Evolutionary conservation across 345 rosid species (phyloP).

Genomic region (Euphorbia tirucalli): DNA sequence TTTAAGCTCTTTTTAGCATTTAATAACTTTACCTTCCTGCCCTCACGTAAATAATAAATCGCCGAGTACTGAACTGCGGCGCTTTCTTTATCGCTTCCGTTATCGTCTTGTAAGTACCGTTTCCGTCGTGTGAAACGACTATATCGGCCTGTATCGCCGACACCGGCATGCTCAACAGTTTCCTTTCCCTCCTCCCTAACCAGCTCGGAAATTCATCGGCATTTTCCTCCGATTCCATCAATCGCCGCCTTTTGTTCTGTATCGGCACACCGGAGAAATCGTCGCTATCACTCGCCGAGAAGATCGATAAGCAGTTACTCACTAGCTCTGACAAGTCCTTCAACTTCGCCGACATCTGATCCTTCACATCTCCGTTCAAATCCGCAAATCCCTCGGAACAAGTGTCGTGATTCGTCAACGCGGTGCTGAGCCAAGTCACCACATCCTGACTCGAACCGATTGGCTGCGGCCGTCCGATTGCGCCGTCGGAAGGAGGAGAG

Average conservation of each 20-base stretch:
- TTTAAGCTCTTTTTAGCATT: background rate
- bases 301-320: conserved; percentile 86
- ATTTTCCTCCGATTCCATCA: conserved; percentile 21
- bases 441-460: conserved; percentile 57
- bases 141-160: conserved; percentile 76
- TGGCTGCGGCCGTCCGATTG: background rate
- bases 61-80: conserved; percentile 65
- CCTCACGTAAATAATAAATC: conserved; percentile 75
- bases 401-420: conserved; percentile 92
- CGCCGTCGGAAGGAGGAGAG: conserved; percentile 19
- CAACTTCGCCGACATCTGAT: conserved; percentile 50
- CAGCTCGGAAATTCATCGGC: conserved; percentile 58
- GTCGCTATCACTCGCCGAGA: conserved; percentile 40
- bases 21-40: conserved; percentile 78
- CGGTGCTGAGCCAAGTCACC: conserved; percentile 89
- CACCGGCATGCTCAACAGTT: conserved; percentile 48
- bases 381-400: conserved; percentile 78
- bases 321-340: conserved; percentile 84
- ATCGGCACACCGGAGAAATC: conserved; percentile 88
- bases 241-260: conserved; percentile 69
- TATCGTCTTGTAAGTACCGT: conserved; percentile 78
- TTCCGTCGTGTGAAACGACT: conserved; percentile 77
- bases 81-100: conserved; percentile 86
- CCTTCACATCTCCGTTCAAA: conserved; percentile 53
- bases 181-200: conserved; percentile 61